phyloP scores from a whole-genome alignment of 176 grass and related monocot species.

The Oryza longistaminata region DNA sequence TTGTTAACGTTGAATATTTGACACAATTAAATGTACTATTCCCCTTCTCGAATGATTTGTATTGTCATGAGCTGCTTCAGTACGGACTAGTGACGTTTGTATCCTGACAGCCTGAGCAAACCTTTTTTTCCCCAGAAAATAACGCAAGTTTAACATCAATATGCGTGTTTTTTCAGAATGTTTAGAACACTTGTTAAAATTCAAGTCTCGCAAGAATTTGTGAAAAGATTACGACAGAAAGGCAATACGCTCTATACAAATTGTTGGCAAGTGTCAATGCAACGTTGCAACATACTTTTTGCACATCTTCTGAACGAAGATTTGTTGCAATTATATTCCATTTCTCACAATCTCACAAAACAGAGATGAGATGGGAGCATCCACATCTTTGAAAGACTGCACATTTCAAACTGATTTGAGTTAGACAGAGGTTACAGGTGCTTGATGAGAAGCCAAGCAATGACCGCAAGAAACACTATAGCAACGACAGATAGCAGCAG shows the following conservation, averaged over 20 bases:
- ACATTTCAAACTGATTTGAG: not conserved
- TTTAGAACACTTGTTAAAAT: not conserved
- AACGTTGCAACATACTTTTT: not conserved
- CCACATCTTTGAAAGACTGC: not conserved
- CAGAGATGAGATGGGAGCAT: not conserved
- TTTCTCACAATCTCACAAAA: not conserved
- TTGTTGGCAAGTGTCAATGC: not conserved
- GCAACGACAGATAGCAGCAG: constrained; percentile 55
- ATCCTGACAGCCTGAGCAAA: not conserved
- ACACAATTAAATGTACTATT: not conserved
- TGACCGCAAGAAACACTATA: constrained; percentile 57
- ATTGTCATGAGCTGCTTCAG: not conserved
- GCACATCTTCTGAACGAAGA: not conserved
- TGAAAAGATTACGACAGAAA: constrained; percentile 1
- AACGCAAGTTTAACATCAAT: not conserved
- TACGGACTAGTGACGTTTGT: not conserved
- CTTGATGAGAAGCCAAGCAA: constrained; percentile 66
- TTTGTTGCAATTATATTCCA: not conserved
- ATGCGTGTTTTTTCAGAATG: not conserved
- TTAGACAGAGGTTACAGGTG: constrained; percentile 45
- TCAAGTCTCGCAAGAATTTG: not conserved
- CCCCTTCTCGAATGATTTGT: not conserved
- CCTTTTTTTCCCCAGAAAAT: not conserved
- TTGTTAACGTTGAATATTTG: not conserved
- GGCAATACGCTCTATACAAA: not conserved